Percentiles rank a stretch among this genome's conserved stretches.
phyloP scores from a whole-genome alignment of 2,329 filamentous ascomycete genomes.

The Ophiostoma sp. region DNA sequence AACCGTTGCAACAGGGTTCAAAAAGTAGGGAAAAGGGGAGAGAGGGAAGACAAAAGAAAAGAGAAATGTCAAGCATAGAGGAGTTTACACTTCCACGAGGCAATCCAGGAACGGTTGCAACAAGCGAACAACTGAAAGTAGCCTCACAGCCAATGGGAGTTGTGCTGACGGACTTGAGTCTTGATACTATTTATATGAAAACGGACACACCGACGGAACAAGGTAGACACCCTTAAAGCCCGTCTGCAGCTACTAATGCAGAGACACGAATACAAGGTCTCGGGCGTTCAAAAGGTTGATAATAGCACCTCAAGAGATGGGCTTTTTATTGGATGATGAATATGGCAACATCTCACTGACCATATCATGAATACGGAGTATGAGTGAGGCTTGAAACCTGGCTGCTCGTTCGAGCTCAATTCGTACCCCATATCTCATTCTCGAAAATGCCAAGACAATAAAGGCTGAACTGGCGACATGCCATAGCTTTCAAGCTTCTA shows the following conservation, averaged over 20 bases:
- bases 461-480: not conserved
- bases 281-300: not conserved
- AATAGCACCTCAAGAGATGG: not conserved
- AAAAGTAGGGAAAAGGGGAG: not conserved
- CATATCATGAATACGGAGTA: not conserved
- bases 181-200: not conserved
- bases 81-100: not conserved
- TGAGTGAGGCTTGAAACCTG: not conserved
- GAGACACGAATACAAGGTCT: not conserved
- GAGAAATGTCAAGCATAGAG: not conserved
- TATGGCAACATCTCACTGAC: no score
- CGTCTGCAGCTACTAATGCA: not conserved
- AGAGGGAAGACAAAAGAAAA: not conserved
- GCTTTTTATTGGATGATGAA: not conserved
- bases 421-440: not conserved
- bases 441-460: not conserved
- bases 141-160: not conserved
- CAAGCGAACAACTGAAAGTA: not conserved
- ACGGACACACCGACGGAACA: not conserved
- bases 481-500: no score
- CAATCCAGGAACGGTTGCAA: slow-evolving; percentile 6
- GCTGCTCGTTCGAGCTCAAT: not conserved
- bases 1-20: not conserved
- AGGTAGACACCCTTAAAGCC: not conserved
- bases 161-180: not conserved